Base-by-base conservation (phyloP, 768 basidiomycete species). In the Dioszegia aurantiaca region DNA sequence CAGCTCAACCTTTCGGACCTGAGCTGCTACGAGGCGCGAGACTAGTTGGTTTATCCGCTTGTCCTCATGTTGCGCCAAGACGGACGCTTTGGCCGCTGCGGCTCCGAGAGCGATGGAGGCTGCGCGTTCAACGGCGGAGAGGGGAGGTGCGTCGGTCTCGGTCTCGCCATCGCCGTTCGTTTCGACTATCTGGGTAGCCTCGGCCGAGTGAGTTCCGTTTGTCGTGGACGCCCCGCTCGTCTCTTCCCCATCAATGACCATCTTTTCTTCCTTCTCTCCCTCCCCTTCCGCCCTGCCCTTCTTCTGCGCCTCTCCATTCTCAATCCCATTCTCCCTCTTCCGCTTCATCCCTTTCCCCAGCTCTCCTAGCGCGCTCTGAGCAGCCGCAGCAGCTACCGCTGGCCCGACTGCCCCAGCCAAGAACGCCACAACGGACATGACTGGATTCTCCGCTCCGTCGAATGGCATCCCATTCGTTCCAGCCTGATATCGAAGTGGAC, bases 371-470 rank as follows among this genome's bases (percentile, higher is more conserved):
- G 91, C 92, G 0, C 86, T 86, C 75, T 91, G 91, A 5, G 95
- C 95, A 0, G 93, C 94, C 59, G 91, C 91, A 0, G 90, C 88
- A 3, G 93, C 94, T 3, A 95, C 87, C 0, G 86, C 86, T 0
- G 91, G 90, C 10, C 85, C 85, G 6, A 98, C 87, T 10, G 93
- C 91, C 19, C 63, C 61, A 8, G 95, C 91, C 23, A 99, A 81
- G 80, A 97, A 98, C 1, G 95, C 91, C 19, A 98, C 93, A 23
- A 98, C 95, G 75, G 89, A 90, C 91, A 99, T 91, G 17, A 99
- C 90, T 0, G 95, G 95, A 71, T 98, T 98, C 70, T 99, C 95
- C 4, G 89, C 85, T 74, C 91, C 89, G 67, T 91, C 88, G 73
- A 97, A 95, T 0, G 94, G 94, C 54, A 95, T 82, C 16, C 87